Evolutionary conservation across 306 rosid genomes (phyloP).

Genomic region (Trifolium subterraneum): DNA sequence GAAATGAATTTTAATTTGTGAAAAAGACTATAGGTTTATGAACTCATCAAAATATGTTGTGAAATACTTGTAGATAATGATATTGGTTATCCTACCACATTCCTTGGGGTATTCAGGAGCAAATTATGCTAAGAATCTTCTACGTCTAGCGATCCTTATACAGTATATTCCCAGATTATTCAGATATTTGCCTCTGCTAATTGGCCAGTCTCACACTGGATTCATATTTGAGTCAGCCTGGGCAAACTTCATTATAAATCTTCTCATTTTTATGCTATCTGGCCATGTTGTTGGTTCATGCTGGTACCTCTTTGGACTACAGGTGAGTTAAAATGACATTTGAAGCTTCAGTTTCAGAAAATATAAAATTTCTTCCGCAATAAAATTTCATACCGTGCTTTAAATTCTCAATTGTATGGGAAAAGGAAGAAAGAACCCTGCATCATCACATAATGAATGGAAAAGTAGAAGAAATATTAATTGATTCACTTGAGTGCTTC

Average conservation of each 20-base stretch:
- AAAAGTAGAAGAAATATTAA: slow-evolving; percentile 13
- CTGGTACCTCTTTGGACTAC: slow-evolving; percentile 87
- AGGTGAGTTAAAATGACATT: slow-evolving; percentile 53
- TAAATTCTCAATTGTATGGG: slow-evolving; percentile 6
- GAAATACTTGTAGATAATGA: slow-evolving; percentile 64
- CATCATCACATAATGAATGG: neutral
- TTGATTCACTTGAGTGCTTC: slow-evolving; percentile 32
- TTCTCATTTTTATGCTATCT: slow-evolving; percentile 66
- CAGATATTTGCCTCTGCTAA: slow-evolving; percentile 74
- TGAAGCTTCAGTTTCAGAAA: neutral
- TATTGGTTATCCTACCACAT: slow-evolving; percentile 55
- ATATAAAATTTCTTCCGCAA: slow-evolving; percentile 29
- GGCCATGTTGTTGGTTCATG: slow-evolving; percentile 76
- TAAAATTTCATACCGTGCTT: slow-evolving; percentile 5
- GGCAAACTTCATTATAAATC: slow-evolving; percentile 74
- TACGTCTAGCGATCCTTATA: slow-evolving; percentile 63
- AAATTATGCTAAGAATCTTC: slow-evolving; percentile 72
- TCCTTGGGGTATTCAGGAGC: slow-evolving; percentile 72
- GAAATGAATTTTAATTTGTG: slow-evolving; percentile 1
- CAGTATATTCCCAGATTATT: slow-evolving; percentile 80
- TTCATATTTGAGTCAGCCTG: slow-evolving; percentile 67
- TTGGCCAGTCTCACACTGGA: slow-evolving; percentile 81
- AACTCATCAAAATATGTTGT: slow-evolving; percentile 16
- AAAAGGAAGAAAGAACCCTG: slow-evolving; percentile 11
- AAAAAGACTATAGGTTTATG: slow-evolving; percentile 14